Conservation (phyloP, 805 yeast species). For the Phaffomyces thermotolerans region DNA sequence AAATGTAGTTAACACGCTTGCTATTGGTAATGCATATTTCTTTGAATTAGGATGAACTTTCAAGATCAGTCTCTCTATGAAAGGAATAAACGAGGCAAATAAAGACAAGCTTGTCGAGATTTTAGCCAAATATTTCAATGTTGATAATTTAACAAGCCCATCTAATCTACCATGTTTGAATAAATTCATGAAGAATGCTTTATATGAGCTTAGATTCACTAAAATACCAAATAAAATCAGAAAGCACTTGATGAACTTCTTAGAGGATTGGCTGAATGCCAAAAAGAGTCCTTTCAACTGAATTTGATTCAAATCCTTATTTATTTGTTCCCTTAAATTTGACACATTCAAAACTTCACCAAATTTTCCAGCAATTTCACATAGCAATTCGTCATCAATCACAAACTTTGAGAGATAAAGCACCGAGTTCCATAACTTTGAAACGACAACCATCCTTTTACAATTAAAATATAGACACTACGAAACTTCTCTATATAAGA, state of each 20-base stretch:
- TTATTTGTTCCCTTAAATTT: too few species aligned
- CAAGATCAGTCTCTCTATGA: neutral
- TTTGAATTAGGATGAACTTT: neutral
- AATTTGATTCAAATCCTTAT: neutral
- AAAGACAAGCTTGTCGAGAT: constrained; percentile 1
- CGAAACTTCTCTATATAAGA: too few species aligned
- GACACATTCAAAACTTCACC: neutral
- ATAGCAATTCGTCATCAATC: neutral
- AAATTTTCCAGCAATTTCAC: neutral
- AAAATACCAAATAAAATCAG: constrained; percentile 8
- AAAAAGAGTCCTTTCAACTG: neutral
- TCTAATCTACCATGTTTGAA: neutral
- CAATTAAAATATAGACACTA: too few species aligned
- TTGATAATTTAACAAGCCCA: neutral
- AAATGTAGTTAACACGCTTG: constrained; percentile 1
- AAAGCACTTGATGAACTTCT: constrained; percentile 8
- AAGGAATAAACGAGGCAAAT: constrained; percentile 3
- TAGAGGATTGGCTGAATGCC: constrained; percentile 3
- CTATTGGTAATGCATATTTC: neutral
- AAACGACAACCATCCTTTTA: too few species aligned
- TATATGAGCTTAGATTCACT: constrained; percentile 2
- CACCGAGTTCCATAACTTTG: neutral
- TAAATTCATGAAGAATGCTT: constrained; percentile 3
- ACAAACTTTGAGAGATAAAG: constrained; percentile 4
- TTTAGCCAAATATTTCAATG: neutral